Evolutionary conservation across 1,284 basidiomycete species (phyloP).

Genomic region (Amylostereum chailletii): DNA sequence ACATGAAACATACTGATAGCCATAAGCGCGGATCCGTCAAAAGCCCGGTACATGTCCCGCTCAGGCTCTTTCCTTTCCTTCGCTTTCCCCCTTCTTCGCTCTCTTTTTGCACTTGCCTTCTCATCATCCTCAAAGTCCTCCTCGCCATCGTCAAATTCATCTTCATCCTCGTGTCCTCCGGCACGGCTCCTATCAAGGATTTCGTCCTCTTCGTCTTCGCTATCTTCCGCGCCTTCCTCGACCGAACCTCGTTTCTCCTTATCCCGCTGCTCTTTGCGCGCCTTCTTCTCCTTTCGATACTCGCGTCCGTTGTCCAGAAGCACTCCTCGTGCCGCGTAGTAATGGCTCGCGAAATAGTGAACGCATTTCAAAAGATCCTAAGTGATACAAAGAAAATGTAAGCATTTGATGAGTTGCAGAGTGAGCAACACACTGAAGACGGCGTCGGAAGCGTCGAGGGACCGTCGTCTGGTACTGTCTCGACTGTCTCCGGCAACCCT

Average conservation of each 20-base stretch:
- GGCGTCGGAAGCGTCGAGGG: slow-evolving; percentile 25
- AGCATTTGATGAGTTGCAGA: not conserved
- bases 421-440: slow-evolving; percentile 33
- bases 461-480: not conserved
- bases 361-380: slow-evolving; percentile 67
- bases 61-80: slow-evolving; percentile 9
- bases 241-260: slow-evolving; percentile 3
- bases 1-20: slow-evolving; percentile 41
- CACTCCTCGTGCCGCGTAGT: slow-evolving; percentile 53
- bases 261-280: slow-evolving; percentile 6
- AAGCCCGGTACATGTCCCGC: slow-evolving; percentile 64
- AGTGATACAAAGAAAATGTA: slow-evolving; percentile 5
- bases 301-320: slow-evolving; percentile 41
- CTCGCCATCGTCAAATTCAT: slow-evolving; percentile 14
- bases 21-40: slow-evolving; percentile 66
- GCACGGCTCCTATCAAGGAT: not conserved
- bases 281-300: slow-evolving; percentile 34
- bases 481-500: not conserved
- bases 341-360: slow-evolving; percentile 55
- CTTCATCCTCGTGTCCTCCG: slow-evolving; percentile 9
- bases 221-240: slow-evolving; percentile 8
- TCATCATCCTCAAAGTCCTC: slow-evolving; percentile 7
- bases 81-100: slow-evolving; percentile 10
- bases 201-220: slow-evolving; percentile 9
- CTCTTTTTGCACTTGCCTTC: slow-evolving; percentile 9